Base-by-base conservation (phyloP, 805 yeast genomes). In the Kuraishia floccosa region DNA sequence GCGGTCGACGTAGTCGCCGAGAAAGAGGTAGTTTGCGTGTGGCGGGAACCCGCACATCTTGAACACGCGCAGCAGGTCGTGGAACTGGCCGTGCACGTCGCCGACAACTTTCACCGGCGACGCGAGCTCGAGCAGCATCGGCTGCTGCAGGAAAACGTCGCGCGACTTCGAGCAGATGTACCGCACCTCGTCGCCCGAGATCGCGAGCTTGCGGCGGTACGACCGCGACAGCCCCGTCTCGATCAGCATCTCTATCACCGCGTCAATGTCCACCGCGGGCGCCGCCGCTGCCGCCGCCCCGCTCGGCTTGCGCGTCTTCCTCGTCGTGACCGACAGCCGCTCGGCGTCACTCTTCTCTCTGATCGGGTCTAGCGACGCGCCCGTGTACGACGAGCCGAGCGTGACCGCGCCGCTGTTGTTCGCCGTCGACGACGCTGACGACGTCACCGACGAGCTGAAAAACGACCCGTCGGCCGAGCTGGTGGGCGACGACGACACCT, bases 101-200 rank as follows among this genome's bases (percentile, higher is more conserved):
- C 91, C 91, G 5, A 81, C 89, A 35, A 82, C 71, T 49, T 82
- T 82, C 3, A 81, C 89, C 1, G 91, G 87, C 1, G 91, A 79
- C 2, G 80, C 74, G 37, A 78, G 54, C 40, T 74, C 72, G 36
- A 78, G 56, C 31, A 78, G 49, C 21, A 76, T 65, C 6, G 87
- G 86, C 42, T 78, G 87, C 7, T 55, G 60, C 49, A 76, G 45
- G 33, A 78, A 75, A 12, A 77, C 59, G 30, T 72, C 68, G 35
- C 84, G 57, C 4, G 81, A 66, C 38, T 62, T 68, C 14, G 69
- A 60, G 47, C 80, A 67, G 27, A 77, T 63, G 39, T 60, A 56
- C 45, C 68, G 74, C 27, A 77, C 62, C 43, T 77, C 83, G 41
- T 62, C 53, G 3, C 62, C 45, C 10, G 71, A 51, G 27, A 77